A percentile compares a stretch with the other conserved stretches of the same genome.
phyloP scores from a whole-genome alignment of 2,329 filamentous ascomycete genomes.

The Talaromyces rugulosus region DNA sequence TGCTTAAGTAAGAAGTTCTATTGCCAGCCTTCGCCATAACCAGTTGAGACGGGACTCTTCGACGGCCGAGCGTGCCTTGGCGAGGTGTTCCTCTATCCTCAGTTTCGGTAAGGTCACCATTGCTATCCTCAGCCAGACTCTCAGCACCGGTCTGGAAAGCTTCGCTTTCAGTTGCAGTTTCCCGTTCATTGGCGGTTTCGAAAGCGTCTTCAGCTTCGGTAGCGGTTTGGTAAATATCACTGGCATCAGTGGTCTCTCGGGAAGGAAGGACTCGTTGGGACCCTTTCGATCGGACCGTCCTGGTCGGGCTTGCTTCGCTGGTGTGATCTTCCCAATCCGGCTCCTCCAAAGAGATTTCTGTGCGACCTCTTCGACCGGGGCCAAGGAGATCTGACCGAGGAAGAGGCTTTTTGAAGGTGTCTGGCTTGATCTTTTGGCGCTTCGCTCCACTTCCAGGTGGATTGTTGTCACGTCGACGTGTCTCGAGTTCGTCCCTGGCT shows the following conservation, averaged over 20 bases:
- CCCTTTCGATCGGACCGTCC: slow-evolving; percentile 30
- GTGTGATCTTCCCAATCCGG: slow-evolving; percentile 86
- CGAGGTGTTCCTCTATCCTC: slow-evolving; percentile 53
- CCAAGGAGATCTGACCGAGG: slow-evolving; percentile 70
- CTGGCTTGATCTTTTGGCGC: slow-evolving; percentile 58
- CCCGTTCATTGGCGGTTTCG: slow-evolving; percentile 73
- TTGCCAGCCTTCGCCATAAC: slow-evolving; percentile 46
- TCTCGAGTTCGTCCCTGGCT: slow-evolving; percentile 82
- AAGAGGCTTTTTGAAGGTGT: slow-evolving; percentile 70
- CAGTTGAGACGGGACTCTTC: slow-evolving; percentile 34
- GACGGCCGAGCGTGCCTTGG: slow-evolving; percentile 26
- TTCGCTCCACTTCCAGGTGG: slow-evolving; percentile 40
- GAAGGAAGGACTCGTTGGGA: slow-evolving; percentile 17
- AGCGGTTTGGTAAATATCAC: slow-evolving; percentile 73
- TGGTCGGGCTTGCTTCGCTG: slow-evolving; percentile 55
- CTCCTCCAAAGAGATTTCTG: slow-evolving; percentile 73
- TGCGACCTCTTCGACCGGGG: slow-evolving; percentile 65
- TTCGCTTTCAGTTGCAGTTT: slow-evolving; percentile 76
- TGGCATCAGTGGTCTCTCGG: slow-evolving; percentile 43
- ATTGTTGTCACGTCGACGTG: slow-evolving; percentile 55
- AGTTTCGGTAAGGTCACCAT: slow-evolving; percentile 80
- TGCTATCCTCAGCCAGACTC: slow-evolving; percentile 63
- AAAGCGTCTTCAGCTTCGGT: slow-evolving; percentile 68
- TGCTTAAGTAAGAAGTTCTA: slow-evolving; percentile 73
- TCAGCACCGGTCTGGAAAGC: slow-evolving; percentile 94